phyloP scores from a whole-genome alignment of 2,329 filamentous ascomycete genomes.

The Kalmusia sp. region DNA sequence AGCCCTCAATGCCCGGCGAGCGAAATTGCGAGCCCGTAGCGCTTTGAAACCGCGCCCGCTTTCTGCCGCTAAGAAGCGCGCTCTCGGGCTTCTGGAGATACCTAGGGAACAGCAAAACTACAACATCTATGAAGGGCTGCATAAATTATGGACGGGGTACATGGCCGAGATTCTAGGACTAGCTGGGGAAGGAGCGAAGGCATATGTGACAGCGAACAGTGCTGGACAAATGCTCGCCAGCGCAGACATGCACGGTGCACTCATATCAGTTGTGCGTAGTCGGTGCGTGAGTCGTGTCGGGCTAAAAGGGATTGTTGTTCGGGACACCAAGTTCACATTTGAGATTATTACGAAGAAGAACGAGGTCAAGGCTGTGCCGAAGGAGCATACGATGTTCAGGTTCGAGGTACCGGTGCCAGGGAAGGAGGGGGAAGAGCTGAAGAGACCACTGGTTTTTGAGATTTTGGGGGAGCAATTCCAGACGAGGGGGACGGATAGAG shows the following conservation, averaged over 20 bases:
- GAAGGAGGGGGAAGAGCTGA: slow-evolving; percentile 26
- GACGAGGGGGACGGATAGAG: slow-evolving; percentile 80
- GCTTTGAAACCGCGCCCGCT: slow-evolving; percentile 70
- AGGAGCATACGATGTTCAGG: slow-evolving; percentile 86
- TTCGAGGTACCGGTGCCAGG: slow-evolving; percentile 68
- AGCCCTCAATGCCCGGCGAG: slow-evolving; percentile 58
- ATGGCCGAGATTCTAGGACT: slow-evolving; percentile 79
- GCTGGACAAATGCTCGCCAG: slow-evolving; percentile 77
- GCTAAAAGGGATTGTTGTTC: slow-evolving; percentile 82
- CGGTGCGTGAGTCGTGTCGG: slow-evolving; percentile 83
- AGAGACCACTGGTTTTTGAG: slow-evolving; percentile 74
- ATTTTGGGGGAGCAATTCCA: slow-evolving; percentile 88
- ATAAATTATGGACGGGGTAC: slow-evolving; percentile 83
- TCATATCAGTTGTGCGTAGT: slow-evolving; percentile 82
- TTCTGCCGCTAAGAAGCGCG: slow-evolving; percentile 79
- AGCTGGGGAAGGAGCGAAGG: slow-evolving; percentile 47
- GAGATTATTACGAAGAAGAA: slow-evolving; percentile 79
- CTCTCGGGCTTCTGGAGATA: slow-evolving; percentile 75
- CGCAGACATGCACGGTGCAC: slow-evolving; percentile 90
- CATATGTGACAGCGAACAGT: slow-evolving; percentile 63
- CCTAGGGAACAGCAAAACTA: slow-evolving; percentile 74
- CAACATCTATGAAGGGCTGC: slow-evolving; percentile 76
- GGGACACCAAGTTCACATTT: slow-evolving; percentile 86
- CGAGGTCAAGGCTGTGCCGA: slow-evolving; percentile 80
- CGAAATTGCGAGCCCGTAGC: slow-evolving; percentile 28